Evolutionary conservation across 768 basidiomycete genomes (phyloP).

Genomic region (Austroboletus festivus): DNA sequence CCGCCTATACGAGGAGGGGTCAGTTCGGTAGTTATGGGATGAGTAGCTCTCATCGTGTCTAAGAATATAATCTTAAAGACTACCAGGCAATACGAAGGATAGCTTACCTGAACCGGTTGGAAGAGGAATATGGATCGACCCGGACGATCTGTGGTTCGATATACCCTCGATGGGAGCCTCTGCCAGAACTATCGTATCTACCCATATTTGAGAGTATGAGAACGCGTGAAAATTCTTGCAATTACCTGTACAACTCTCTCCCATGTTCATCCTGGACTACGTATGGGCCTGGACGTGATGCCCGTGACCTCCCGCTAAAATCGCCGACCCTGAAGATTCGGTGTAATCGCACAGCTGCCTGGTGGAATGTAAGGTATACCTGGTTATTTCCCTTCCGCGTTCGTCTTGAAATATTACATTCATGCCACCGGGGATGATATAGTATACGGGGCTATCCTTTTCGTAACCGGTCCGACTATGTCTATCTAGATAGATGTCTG

Average conservation of each 20-base stretch:
- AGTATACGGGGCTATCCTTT: slow-evolving; percentile 40
- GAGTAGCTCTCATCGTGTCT: slow-evolving; percentile 27
- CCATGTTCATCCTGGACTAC: slow-evolving; percentile 61
- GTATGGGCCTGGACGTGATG: slow-evolving; percentile 39
- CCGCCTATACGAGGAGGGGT: slow-evolving; percentile 25
- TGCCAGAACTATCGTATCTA: slow-evolving; percentile 28
- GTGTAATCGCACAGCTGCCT: neutral
- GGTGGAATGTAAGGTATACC: slow-evolving; percentile 35
- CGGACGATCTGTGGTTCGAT: slow-evolving; percentile 28
- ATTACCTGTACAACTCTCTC: slow-evolving; percentile 54
- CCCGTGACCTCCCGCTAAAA: slow-evolving; percentile 34
- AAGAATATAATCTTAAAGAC: slow-evolving; percentile 8
- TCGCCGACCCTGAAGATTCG: slow-evolving; percentile 46
- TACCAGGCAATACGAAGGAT: neutral
- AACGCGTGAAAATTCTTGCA: neutral
- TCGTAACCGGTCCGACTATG: slow-evolving; percentile 17
- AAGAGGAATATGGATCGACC: slow-evolving; percentile 22
- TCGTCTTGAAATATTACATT: slow-evolving; percentile 69
- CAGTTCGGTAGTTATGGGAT: slow-evolving; percentile 20
- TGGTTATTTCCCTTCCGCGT: slow-evolving; percentile 58
- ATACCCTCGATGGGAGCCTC: slow-evolving; percentile 22
- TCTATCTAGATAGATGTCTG: slow-evolving; percentile 24
- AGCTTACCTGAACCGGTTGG: slow-evolving; percentile 19
- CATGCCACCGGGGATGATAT: slow-evolving; percentile 63
- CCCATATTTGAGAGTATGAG: slow-evolving; percentile 3